These are phyloP conservation scores for Poronia punctata DNA, from an alignment of 495 filamentous ascomycete species.

Conservation along the genomic window DNA sequence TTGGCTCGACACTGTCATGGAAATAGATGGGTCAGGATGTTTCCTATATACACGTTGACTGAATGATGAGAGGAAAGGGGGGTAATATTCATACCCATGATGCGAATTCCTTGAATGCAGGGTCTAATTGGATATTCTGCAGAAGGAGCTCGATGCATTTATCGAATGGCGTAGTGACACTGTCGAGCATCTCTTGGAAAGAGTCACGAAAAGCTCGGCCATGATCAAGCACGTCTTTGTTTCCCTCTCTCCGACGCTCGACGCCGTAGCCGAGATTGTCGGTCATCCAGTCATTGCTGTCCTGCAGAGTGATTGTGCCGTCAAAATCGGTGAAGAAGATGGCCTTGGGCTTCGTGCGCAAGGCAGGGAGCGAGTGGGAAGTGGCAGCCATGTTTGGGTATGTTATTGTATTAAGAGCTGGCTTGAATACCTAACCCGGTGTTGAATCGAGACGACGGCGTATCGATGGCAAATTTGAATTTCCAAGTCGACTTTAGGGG, in stretches of 20 bases:
- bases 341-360: constrained; percentile 65
- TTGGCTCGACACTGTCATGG: constrained; percentile 40
- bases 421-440: no score
- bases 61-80: neutral
- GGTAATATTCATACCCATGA: constrained; percentile 48
- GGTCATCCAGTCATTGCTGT: constrained; percentile 93
- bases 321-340: constrained; percentile 99
- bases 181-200: constrained; percentile 84
- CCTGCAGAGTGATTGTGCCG: constrained; percentile 84
- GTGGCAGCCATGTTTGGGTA: constrained; percentile 13
- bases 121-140: constrained; percentile 81
- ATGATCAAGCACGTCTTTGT: constrained; percentile 62
- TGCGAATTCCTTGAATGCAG: constrained; percentile 79
- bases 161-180: constrained; percentile 66
- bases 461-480: no score
- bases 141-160: constrained; percentile 69
- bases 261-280: constrained; percentile 83
- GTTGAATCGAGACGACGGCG: no score
- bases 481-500: no score
- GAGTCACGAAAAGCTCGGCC: constrained; percentile 69
- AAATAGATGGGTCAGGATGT: neutral
- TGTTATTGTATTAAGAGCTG: neutral
- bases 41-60: neutral
- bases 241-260: constrained; percentile 56
- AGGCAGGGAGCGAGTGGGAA: constrained; percentile 34